Conservation (phyloP, 768 basidiomycete species). For the Phylloporus rhodoxanthus region DNA sequence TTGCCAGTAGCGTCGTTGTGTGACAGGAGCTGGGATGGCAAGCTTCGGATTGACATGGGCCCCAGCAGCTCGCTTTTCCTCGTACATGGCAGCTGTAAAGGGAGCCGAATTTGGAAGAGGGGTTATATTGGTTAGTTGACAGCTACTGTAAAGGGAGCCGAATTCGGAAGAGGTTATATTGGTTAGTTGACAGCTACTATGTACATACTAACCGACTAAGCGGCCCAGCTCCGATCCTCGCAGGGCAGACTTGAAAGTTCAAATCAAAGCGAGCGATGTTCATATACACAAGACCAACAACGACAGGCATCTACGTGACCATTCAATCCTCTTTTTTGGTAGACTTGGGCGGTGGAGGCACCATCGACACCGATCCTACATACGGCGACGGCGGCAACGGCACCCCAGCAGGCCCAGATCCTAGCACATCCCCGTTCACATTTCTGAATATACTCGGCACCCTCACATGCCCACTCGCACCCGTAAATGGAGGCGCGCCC, state of each 20-base stretch:
- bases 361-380: constrained; percentile 15
- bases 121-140: no score
- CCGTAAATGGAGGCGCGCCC: constrained; percentile 20
- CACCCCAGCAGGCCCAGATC: constrained; percentile 5
- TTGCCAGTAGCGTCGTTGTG: constrained; percentile 5
- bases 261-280: background rate
- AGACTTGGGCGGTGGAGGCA: constrained; percentile 19
- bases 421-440: constrained; percentile 9
- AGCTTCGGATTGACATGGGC: background rate
- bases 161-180: no score
- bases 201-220: no score
- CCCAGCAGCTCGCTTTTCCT: background rate
- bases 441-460: constrained; percentile 15
- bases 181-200: no score
- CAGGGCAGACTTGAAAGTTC: no score
- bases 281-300: background rate
- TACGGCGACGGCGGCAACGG: constrained; percentile 22
- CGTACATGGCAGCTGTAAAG: background rate
- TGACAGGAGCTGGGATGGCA: constrained; percentile 18
- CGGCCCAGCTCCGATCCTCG: no score
- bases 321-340: constrained; percentile 26
- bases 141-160: no score
- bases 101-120: no score
- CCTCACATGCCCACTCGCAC: background rate
- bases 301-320: background rate